phyloP scores from a whole-genome alignment of 2,329 filamentous ascomycete species.

The Venturia effusa region DNA sequence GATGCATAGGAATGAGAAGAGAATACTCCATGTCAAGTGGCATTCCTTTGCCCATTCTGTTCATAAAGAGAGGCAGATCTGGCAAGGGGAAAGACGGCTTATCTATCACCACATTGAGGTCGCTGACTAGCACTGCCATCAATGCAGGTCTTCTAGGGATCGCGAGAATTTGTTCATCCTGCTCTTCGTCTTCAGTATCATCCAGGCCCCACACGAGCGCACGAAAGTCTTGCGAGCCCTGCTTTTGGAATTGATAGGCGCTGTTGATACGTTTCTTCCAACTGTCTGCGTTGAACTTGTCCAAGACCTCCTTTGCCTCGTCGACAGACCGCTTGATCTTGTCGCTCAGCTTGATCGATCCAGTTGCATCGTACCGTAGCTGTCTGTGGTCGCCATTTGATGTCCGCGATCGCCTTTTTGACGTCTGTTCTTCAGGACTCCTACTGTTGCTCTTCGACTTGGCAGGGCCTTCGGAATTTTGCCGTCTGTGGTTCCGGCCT shows the following conservation, averaged over 20 bases:
- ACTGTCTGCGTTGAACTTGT: slow-evolving; percentile 73
- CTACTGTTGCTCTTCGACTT: slow-evolving; percentile 26
- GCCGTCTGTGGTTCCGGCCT: slow-evolving; percentile 28
- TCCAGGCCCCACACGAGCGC: slow-evolving; percentile 73
- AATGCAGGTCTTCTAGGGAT: slow-evolving; percentile 77
- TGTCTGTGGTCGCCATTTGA: slow-evolving; percentile 29
- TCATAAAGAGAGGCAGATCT: slow-evolving; percentile 72
- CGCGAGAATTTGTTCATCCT: slow-evolving; percentile 74
- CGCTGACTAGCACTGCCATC: slow-evolving; percentile 68
- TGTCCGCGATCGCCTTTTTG: slow-evolving; percentile 1
- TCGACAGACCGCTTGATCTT: slow-evolving; percentile 61
- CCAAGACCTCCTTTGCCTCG: slow-evolving; percentile 64
- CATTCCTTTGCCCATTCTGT: slow-evolving; percentile 93
- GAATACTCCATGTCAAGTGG: slow-evolving; percentile 84
- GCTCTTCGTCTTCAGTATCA: slow-evolving; percentile 70
- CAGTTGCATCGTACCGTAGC: slow-evolving; percentile 69
- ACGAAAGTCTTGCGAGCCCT: slow-evolving; percentile 68
- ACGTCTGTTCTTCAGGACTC: slow-evolving; percentile 20
- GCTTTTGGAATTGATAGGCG: slow-evolving; percentile 56
- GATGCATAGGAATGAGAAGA: slow-evolving; percentile 77
- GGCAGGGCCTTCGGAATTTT: slow-evolving; percentile 20
- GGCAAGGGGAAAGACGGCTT: slow-evolving; percentile 83
- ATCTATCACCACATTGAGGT: slow-evolving; percentile 76
- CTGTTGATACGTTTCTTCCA: slow-evolving; percentile 89
- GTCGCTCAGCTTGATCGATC: slow-evolving; percentile 59